Evolutionary conservation across 345 rosid species (phyloP).

Genomic region (Brassica nigra): DNA sequence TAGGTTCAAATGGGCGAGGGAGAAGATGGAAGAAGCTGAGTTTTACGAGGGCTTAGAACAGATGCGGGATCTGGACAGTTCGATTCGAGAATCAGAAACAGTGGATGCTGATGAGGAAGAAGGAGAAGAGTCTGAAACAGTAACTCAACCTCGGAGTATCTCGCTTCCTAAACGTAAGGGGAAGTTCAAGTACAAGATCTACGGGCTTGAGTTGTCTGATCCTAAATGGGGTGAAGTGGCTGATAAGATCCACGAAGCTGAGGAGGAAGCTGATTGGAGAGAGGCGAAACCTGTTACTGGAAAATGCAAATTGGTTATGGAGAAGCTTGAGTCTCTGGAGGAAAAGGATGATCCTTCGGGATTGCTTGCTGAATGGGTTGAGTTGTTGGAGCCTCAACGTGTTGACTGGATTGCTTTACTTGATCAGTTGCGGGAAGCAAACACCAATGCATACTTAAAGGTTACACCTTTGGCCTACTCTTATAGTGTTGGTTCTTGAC

Average conservation of each 20-base stretch:
- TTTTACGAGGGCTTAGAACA: constrained; percentile 60
- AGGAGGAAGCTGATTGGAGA: constrained; percentile 60
- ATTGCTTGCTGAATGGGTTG: constrained; percentile 68
- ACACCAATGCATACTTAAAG: constrained; percentile 56
- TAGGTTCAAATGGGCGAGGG: constrained; percentile 85
- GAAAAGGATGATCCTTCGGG: constrained; percentile 73
- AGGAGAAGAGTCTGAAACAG: constrained; percentile 12
- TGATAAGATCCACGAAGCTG: constrained; percentile 69
- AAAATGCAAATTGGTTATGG: constrained; percentile 64
- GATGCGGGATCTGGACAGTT: constrained; percentile 46
- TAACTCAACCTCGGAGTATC: constrained; percentile 33
- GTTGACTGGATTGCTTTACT: constrained; percentile 83
- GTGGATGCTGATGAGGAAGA: constrained; percentile 32
- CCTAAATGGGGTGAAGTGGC: constrained; percentile 75
- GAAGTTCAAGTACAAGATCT: constrained; percentile 79
- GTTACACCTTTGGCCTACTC: constrained; percentile 41
- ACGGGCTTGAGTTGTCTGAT: constrained; percentile 90
- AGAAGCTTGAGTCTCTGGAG: constrained; percentile 64
- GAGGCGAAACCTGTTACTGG: constrained; percentile 79
- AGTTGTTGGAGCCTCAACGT: constrained; percentile 75
- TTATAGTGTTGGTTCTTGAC: constrained; percentile 8
- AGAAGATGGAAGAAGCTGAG: constrained; percentile 84
- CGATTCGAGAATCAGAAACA: constrained; percentile 39
- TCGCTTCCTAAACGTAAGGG: constrained; percentile 87
- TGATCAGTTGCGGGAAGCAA: constrained; percentile 59